Base-by-base conservation (phyloP, 805 yeast species). In the Teunomyces kruisii region DNA sequence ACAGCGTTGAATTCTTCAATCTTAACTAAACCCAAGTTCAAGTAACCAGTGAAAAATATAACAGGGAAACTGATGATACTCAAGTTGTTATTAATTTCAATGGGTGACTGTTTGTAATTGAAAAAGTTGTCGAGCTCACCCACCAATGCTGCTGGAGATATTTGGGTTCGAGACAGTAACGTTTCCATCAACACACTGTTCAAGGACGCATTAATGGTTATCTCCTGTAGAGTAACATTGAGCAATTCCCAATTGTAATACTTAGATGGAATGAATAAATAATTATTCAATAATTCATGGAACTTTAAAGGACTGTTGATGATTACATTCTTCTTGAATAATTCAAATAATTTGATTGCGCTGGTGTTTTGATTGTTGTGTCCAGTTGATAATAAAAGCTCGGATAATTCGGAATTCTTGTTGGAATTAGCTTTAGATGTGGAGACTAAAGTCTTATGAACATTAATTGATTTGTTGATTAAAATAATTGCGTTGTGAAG, bases 401-500 rank as follows among this genome's bases (percentile, higher is more conserved):
- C 40, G 17, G 38, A 19, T 2, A 3, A 7, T 6, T 35, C 38
- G 12, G 28, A 35, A 19, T 22, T n/a, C 17, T 35, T 35, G 28
- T n/a, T 17, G 24, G 37, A 28, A 9, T 10, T 22, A 1, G 9
- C 12, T 26, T 38, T 26, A 6, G 40, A 38, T 24, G 32, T 17
- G 16, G 30, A 27, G 14, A 38, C 40, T 6, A 40, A 14, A 16
- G 49, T 24, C 29, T 30, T 31, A 28, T 42, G 44, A 8, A 39
- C 39, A 24, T 57, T 51, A 51, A 62, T 52, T 15, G 70, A 68
- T 53, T 75, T 78, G 51, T 78, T 79, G 7, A 78, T 70, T 52
- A 79, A 65, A 12, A 80, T 79, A 14, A 79, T 74, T 0, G 81
- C 69, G 54, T 79, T 78, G 49, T 80, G 84, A 8, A 80, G 56